Base-by-base conservation (phyloP, 1,284 basidiomycete species). In the Golubevia sp. region DNA sequence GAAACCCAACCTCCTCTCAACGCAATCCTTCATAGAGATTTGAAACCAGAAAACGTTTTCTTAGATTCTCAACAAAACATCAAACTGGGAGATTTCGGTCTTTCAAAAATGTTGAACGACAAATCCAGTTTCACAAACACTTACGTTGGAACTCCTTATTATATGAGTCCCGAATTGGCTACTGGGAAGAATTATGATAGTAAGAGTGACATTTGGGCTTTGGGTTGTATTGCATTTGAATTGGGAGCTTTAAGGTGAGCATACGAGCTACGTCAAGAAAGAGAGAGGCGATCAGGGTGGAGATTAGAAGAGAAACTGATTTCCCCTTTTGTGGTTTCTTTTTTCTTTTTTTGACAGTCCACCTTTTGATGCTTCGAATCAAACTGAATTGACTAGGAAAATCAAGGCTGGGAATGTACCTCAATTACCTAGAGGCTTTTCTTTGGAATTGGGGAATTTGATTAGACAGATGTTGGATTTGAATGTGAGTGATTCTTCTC, bases 141-240 rank as follows among this genome's bases (percentile, higher is more conserved):
- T 2, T 74, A 76, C 52, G 73, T 75, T 27, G 76, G 76, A 27
- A 77, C 76, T 13, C 71, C 73, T 0, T 70, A 74, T 53, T 77
- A 75, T 57, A 74, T 76, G 71, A 66, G 68, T 23, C 76, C 76
- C 13, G 75, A 79, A 56, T 62, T 77, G 4, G 61, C 74, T 2
- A 62, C 62, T 7, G 67, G 67, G 11, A 55, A 62, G 20, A 56
- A 49, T 20, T 79, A 79, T 61, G 73, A 76, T 50, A 60, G 58
- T 56, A 74, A 75, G 49, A 64, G 64, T 18, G 76, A 79, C 56
- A 71, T 77, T 54, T 77, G 72, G 69, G 74, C 75, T 11, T 61
- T 71, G 2, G 72, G 66, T 23, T 77, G 63, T 56, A 67, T 71
- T 53, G 67, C 55, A 15, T 74, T 63, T 50, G 72, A 67, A 52